phyloP scores from a whole-genome alignment of 2,329 filamentous ascomycete genomes.

The Sclerotinia trifoliorum region DNA sequence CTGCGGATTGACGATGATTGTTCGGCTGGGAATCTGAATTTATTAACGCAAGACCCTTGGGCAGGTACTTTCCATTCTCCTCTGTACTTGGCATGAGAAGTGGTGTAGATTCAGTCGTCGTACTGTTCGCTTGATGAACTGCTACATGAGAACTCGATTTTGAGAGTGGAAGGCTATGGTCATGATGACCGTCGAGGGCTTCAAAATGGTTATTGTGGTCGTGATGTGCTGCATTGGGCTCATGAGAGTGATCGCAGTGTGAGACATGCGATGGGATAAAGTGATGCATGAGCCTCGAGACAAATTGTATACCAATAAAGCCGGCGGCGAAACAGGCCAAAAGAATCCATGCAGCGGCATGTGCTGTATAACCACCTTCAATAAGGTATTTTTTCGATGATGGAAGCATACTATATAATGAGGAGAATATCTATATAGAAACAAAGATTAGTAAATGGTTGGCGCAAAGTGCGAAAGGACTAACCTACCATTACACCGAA shows the following conservation, averaged over 20 bases:
- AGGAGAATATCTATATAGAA: constrained; percentile 74
- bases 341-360: constrained; percentile 65
- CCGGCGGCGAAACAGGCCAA: constrained; percentile 69
- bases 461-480: too few relatives aligned
- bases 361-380: constrained; percentile 64
- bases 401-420: constrained; percentile 89
- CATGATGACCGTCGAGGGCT: not conserved
- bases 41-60: not conserved
- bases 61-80: constrained; percentile 22
- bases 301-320: constrained; percentile 70
- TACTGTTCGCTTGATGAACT: constrained; percentile 24
- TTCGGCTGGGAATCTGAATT: constrained; percentile 15
- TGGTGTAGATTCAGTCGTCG: constrained; percentile 35
- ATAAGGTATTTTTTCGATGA: constrained; percentile 77
- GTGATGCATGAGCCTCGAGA: constrained; percentile 70
- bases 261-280: constrained; percentile 77
- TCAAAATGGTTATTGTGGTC: constrained; percentile 27
- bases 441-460: not conserved
- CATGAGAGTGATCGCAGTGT: constrained; percentile 74
- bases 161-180: constrained; percentile 8
- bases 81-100: constrained; percentile 28
- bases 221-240: constrained; percentile 48
- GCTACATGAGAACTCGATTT: constrained; percentile 3
- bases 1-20: constrained; percentile 19
- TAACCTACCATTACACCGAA: constrained; percentile 88